phyloP scores from a whole-genome alignment of 768 basidiomycete genomes.

The Cubamyces lactineus region DNA sequence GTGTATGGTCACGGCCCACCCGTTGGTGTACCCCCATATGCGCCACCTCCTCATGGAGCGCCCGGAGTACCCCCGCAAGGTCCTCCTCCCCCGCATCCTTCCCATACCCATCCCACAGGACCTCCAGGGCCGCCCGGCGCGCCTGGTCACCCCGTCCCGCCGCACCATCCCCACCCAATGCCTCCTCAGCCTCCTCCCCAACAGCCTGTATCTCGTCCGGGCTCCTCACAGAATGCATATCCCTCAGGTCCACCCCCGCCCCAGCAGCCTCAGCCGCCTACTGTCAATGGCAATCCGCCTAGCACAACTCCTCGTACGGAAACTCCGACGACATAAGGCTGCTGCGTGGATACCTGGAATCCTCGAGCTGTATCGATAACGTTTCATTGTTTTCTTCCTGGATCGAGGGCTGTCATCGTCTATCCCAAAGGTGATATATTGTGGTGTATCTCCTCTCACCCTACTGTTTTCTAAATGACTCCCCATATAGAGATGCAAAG shows the following conservation, averaged over 20 bases:
- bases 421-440: conserved; percentile 14
- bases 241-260: conserved; percentile 41
- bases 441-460: conserved; percentile 11
- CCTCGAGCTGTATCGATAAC: conserved; percentile 21
- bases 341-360: background rate
- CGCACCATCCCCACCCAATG: conserved; percentile 35
- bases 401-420: conserved; percentile 5
- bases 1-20: conserved; percentile 52
- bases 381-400: conserved; percentile 13
- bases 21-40: conserved; percentile 34
- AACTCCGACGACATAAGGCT: conserved; percentile 27
- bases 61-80: conserved; percentile 44
- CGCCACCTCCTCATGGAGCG: conserved; percentile 47
- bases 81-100: conserved; percentile 38
- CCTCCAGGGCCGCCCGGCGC: conserved; percentile 29
- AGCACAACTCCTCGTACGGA: conserved; percentile 28
- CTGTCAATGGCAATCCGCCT: conserved; percentile 32
- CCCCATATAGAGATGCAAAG: conserved; percentile 17
- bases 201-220: conserved; percentile 54
- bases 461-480: background rate
- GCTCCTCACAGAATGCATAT: conserved; percentile 57
- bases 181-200: conserved; percentile 40
- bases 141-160: conserved; percentile 38
- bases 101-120: conserved; percentile 16
- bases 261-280: conserved; percentile 26